These are phyloP conservation scores for Leucocoprinus leucothites DNA, from an alignment of 768 basidiomycete species.

Conservation along the genomic window DNA sequence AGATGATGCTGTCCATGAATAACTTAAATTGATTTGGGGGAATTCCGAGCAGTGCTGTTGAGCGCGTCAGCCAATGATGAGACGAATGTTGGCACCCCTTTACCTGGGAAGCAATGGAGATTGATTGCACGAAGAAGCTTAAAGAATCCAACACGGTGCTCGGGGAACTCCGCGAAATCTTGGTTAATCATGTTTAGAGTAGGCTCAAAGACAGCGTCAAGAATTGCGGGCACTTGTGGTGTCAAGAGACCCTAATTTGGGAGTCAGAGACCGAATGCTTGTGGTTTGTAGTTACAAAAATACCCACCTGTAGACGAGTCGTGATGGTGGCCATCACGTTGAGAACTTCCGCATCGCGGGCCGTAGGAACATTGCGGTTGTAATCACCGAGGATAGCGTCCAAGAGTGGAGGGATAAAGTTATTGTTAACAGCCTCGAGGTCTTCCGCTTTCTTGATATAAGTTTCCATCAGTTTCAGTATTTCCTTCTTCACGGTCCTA, in stretches of 20 bases:
- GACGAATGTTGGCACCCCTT: constrained; percentile 16
- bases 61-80: constrained; percentile 9
- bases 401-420: constrained; percentile 90
- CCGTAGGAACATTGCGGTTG: constrained; percentile 87
- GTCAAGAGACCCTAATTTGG: constrained; percentile 69
- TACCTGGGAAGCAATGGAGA: constrained; percentile 92
- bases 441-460: constrained; percentile 98
- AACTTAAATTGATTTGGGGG: constrained; percentile 95
- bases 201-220: constrained; percentile 96
- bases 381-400: constrained; percentile 99
- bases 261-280: constrained; percentile 12
- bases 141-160: constrained; percentile 97
- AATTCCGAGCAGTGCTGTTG: constrained; percentile 72
- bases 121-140: constrained; percentile 92
- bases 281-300: neutral
- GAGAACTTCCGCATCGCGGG: constrained; percentile 94
- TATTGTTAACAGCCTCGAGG: constrained; percentile 85
- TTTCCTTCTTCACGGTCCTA: constrained; percentile 97
- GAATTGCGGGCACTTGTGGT: constrained; percentile 90
- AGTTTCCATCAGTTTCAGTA: constrained; percentile 94
- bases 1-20: constrained; percentile 96
- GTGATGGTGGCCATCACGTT: constrained; percentile 98
- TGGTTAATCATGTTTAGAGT: constrained; percentile 99
- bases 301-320: constrained; percentile 77
- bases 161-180: constrained; percentile 98